These are phyloP conservation scores for Melocanna baccifera DNA, from an alignment of 176 grass and related monocot genomes.

Conservation along the genomic window DNA sequence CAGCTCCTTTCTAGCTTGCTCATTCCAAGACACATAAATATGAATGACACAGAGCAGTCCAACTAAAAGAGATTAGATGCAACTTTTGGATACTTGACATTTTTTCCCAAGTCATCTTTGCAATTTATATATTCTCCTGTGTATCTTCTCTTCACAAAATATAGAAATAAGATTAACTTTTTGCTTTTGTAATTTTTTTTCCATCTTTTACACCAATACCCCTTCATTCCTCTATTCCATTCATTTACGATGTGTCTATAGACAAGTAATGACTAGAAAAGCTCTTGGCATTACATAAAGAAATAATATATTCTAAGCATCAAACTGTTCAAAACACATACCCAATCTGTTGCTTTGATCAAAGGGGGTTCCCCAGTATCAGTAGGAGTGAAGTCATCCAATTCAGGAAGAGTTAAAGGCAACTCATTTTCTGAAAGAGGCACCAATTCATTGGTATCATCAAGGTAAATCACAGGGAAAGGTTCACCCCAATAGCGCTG, in stretches of 20 bases:
- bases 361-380: conserved; percentile 93
- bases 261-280: background rate
- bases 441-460: conserved; percentile 71
- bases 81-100: background rate
- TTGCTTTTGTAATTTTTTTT: background rate
- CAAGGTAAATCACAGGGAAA: conserved; percentile 85
- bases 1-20: conserved; percentile 4
- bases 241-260: background rate
- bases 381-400: conserved; percentile 96
- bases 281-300: conserved; percentile 13
- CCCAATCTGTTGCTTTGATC: conserved; percentile 87
- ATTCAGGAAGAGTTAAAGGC: conserved; percentile 84
- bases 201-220: background rate
- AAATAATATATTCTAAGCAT: background rate
- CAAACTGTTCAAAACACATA: conserved; percentile 34
- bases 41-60: background rate
- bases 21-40: background rate
- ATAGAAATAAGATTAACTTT: background rate
- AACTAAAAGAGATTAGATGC: background rate
- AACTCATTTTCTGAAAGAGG: conserved; percentile 72
- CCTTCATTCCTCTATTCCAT: background rate
- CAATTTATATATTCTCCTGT: background rate
- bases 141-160: background rate
- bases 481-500: conserved; percentile 97
- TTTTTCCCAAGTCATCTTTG: background rate